Base-by-base conservation (phyloP, 2,329 filamentous ascomycete species). In the Diaporthe vexans region DNA sequence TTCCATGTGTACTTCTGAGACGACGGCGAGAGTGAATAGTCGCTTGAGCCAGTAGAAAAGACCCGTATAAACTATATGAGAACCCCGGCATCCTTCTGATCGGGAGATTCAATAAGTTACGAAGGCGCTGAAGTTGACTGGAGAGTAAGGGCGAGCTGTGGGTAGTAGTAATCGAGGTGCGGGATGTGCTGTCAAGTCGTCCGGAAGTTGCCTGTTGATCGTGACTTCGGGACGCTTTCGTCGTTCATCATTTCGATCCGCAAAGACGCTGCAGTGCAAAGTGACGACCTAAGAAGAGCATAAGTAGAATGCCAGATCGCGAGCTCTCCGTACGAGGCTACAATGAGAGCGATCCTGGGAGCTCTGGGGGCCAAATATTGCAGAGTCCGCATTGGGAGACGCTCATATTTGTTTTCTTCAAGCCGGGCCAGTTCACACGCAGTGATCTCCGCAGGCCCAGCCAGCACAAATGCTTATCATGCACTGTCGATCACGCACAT, bases 401-500 rank as follows among this genome's bases (percentile, higher is more conserved):
- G 19, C 43, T 24, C 26, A 6, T 52, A 37, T 67, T 48, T 35
- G 40, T 51, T 33, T 51, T 51, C 19, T 24, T 21, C 61, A 67
- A 67, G 29, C 35, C 61, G 24, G 61, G 29, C 29, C 43, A 51
- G 21, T 67, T 24, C 26, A 43, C 40, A 43, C 19, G 40, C 40
- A 67, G 19, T 52, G 26, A 67, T 67, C 26, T 67, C 29, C 61
- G 24, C 5, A 15, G 9, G 40, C 48, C 43, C 37, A 63, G 26
- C 33, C 24, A 29, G 21, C 59, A 52, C 33, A 29, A 52, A 37
- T 52, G 8, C 11, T 51, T 67, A 11, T 46, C 21, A 46, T 52
- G 61, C 19, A 67, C 46, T 37, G 29, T 51, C 61, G 61, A 67
- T 52, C 61, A 52, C 33, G 61, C 26, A 37, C 61, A 52, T 67